Evolutionary conservation across 2,329 filamentous ascomycete genomes (phyloP), one percentile per base, ranked within the genome.

Genomic region (Uncinocarpus reesii): DNA sequence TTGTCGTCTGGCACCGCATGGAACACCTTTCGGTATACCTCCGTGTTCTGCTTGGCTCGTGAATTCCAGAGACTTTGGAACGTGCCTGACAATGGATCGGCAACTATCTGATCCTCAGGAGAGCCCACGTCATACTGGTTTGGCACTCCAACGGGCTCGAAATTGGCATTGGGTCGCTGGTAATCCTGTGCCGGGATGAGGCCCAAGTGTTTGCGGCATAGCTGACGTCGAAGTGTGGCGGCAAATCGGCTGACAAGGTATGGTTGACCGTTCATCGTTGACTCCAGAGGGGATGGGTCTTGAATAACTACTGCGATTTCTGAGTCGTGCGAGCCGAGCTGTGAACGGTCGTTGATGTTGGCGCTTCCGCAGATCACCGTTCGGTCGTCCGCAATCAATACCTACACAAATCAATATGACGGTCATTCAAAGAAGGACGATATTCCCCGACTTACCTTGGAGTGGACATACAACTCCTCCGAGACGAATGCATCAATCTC

Each of bases 401-500:
- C 44, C 53, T 54, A 56, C 90, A 56, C 15, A 34, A 16, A 11
- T 45, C 34, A 53, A 10, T 15, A 24, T 20, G 21, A 31, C 18
- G 2, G 3, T 13, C n/a, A 38, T 4, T 92, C 76, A 47, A 74
- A 65, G 71, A 74, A 48, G 31, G 38, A 15, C 15, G 16, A 20
- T 24, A 11, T 4, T 26, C 7, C 7, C 8, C 10, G 16, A 32
- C 45, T 47, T 47, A 47, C 75, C 69, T 96, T 98, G 23, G 81
- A 84, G 64, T 98, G 92, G 41, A 96, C 83, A 63, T 98, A 98
- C 1, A 96, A 77, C 65, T 98, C 90, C 63, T 98, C 92, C 62
- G 95, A 73, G 72, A 96, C 83, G 72, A 92, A 93, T 62, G 93
- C 86, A 47, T 83, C 77, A 49, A 88, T 83, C 64, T 96, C 92